Conservation (phyloP, 257 asterid genomes). For the Solanum stenotomum region DNA sequence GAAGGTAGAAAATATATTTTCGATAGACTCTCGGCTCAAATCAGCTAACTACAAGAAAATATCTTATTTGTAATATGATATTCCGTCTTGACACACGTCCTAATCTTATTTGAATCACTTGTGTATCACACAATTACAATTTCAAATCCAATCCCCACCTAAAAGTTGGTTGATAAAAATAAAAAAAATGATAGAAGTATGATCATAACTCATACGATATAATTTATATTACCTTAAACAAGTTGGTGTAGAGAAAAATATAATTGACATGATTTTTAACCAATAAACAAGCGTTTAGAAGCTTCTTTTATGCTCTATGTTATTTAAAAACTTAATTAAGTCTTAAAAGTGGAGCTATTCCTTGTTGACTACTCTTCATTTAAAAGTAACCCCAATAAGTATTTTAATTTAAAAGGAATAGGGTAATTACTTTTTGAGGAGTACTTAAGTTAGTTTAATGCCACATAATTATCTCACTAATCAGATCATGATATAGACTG, state of each 20-base stretch:
- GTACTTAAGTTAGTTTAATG: background rate
- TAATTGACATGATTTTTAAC: background rate
- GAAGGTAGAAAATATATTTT: rapidly evolving
- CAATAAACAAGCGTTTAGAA: background rate
- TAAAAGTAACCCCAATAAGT: background rate
- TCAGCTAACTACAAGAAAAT: background rate
- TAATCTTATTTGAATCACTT: background rate
- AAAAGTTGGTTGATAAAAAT: background rate
- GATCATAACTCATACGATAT: background rate
- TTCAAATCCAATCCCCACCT: background rate
- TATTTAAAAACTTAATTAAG: background rate
- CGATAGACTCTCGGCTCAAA: background rate
- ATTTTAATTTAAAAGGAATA: background rate
- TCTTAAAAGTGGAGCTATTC: background rate
- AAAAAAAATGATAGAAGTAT: background rate
- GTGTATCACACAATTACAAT: background rate
- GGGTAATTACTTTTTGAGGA: background rate
- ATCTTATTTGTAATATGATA: background rate
- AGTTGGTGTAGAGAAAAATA: background rate
- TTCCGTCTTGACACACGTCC: background rate
- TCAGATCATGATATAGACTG: too few species aligned
- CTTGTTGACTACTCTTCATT: background rate
- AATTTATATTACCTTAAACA: background rate
- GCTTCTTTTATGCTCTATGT: background rate
- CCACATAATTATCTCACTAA: background rate